Evolutionary conservation across 2,329 filamentous ascomycete genomes (phyloP), one percentile per base, ranked within the genome.

Genomic region (Penicillium nordicum): DNA sequence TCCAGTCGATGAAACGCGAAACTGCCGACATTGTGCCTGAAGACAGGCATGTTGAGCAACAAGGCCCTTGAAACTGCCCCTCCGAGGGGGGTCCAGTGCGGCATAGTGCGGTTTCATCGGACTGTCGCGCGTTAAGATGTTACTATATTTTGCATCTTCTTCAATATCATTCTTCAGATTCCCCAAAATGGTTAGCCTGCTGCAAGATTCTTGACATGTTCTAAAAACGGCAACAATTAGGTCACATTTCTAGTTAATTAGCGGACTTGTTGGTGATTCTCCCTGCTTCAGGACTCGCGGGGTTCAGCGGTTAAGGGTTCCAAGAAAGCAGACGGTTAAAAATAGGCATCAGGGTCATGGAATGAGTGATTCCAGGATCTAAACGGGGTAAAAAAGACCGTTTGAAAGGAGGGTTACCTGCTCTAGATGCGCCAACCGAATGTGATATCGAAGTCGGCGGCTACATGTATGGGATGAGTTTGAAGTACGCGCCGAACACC

Each of bases 41-140:
- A 38, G 41, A 46, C 51, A 54, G 45, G 25, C 53, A 56, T 52
- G 60, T 61, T 55, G 61, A 62, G 61, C 63, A 56, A 63, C 62
- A 68, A 63, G 62, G 61, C 59, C 37, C 52, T 53, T 63, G 66
- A 71, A 64, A 67, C 66, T 49, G 23, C 36, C 38, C 59, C 55
- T 52, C 50, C 45, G 44, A 48, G 50, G 61, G 61, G 36, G 11
- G 34, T 57, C 60, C 14, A 23, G 50, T 53, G 29, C 55, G 59
- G 62, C 32, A 65, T 62, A 63, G 60, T 63, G 65, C 62, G 27
- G 69, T 72, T 73, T 73, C 70, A 72, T 59, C 57, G 62, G 52
- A 66, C 63, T 68, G 67, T 73, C 72, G 72, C 72, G 72, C 72
- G 72, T 71, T 63, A 74, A 73, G 58, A 51, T 68, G 72, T 72